Evolutionary conservation across 352 stramenopile genomes (phyloP), one percentile per base, ranked within the genome.

Genomic region (Phytophthora macrochlamydospora): DNA sequence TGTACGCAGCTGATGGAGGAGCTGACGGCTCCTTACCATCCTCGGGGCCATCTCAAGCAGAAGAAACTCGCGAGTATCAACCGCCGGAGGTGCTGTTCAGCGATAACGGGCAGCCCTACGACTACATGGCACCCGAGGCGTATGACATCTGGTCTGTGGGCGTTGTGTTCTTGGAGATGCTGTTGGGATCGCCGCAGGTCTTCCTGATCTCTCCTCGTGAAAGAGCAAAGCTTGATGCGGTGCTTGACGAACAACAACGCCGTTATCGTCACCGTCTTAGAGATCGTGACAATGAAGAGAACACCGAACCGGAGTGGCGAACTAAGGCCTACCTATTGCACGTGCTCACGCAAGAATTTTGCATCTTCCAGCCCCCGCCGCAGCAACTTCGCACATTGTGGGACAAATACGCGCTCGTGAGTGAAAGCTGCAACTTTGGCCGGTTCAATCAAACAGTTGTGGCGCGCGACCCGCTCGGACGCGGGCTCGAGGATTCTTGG

Each of bases 21-120:
- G 92, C 92, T 13, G 90, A 78, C 32, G 80, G 86, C 46, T 79
- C 71, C 2, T 93, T n/a, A 5, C 30, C 28, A 13, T 60, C 56
- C 11, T 59, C 75, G 7, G 93, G 94, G 2, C 95, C 96, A 13
- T 93, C 80, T 35, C 84, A 96, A 66, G 80, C 71, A 12, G 97
- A 99, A 74, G 90, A 98, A 72, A 98, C 96, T 32, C 79, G 97
- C 48, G 92, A 98, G 66, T 99, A 99, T 74, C 91, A 97, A 53
- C 93, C 95, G 33, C 97, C 97, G 4, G 96, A 99, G 65, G 88
- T 94, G n/a, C 58, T 94, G 6, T 91, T 93, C 58, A 83, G 74
- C 48, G 73, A 79, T 38, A 69, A 75, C 55, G 76, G 76, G 1
- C 71, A 76, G 51, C 81, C 85, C 7, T 94, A 91, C 65, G 79